Conservation (phyloP, 2,329 filamentous ascomycete genomes). For the Ophiognomonia clavigignenti-juglandacearum region DNA sequence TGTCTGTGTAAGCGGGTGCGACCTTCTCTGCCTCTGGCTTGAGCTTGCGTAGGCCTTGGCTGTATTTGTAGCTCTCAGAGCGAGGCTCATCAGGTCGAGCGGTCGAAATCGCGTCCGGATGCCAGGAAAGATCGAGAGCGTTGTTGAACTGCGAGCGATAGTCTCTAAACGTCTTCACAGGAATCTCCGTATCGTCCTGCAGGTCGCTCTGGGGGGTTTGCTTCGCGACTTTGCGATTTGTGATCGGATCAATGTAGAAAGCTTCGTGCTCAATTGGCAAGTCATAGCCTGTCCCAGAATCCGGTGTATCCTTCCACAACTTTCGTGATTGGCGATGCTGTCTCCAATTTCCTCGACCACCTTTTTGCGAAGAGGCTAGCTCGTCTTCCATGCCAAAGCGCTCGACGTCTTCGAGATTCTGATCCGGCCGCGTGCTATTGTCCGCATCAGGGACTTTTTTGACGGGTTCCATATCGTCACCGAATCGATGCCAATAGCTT, state of each 20-base stretch:
- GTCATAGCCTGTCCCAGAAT: neutral
- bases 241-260: constrained; percentile 53
- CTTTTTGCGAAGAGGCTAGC: no score
- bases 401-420: constrained; percentile 40
- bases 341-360: neutral
- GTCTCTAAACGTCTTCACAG: constrained; percentile 26
- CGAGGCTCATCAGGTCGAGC: no score
- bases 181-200: constrained; percentile 19
- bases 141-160: constrained; percentile 30
- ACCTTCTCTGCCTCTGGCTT: neutral
- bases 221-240: constrained; percentile 45
- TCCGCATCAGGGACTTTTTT: constrained; percentile 32
- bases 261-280: constrained; percentile 21
- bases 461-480: constrained; percentile 28
- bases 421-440: constrained; percentile 32
- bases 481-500: constrained; percentile 34
- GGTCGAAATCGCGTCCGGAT: no score
- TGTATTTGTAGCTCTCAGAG: neutral
- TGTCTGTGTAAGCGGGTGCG: neutral
- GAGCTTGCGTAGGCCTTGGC: constrained; percentile 8
- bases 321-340: neutral
- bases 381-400: constrained; percentile 34
- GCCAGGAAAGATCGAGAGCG: constrained; percentile 17
- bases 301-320: neutral
- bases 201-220: constrained; percentile 18